Conservation (phyloP, 805 yeast genomes). For the Vanderwaltozyma polyspora region DNA sequence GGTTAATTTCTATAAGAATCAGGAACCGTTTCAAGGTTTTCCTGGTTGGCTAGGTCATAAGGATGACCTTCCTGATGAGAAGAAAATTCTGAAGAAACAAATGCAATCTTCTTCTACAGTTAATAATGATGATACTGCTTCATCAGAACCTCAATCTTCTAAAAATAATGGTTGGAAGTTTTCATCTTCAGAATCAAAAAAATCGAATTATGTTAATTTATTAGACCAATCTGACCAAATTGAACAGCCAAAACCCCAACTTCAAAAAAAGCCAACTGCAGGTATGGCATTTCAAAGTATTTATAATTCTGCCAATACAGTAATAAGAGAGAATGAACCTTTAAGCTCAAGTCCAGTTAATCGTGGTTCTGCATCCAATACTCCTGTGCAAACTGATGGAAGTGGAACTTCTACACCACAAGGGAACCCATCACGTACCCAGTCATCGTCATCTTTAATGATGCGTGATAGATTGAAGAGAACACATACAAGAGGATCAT, state of each 20-base stretch:
- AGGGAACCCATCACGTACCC: slow-evolving; percentile 1
- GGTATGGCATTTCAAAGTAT: slow-evolving; percentile 21
- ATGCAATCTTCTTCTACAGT: slow-evolving; percentile 2
- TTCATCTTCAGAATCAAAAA: background rate
- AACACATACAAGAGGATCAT: slow-evolving; percentile 8
- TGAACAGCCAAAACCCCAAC: background rate
- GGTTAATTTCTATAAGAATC: slow-evolving; percentile 29
- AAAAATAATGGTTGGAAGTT: background rate
- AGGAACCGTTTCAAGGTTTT: slow-evolving; percentile 26
- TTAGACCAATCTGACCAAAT: background rate
- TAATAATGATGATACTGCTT: background rate
- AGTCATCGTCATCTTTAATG: slow-evolving; percentile 14
- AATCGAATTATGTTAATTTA: background rate
- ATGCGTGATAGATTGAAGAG: slow-evolving; percentile 25
- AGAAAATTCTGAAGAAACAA: slow-evolving; percentile 22
- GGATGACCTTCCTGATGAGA: slow-evolving; percentile 25
- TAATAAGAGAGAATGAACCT: background rate
- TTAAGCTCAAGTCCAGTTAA: too few relatives aligned
- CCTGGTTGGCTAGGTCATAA: slow-evolving; percentile 30
- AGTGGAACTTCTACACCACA: background rate
- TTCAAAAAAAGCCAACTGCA: slow-evolving; percentile 6
- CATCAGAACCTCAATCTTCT: background rate
- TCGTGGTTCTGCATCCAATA: background rate
- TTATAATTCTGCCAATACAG: slow-evolving; percentile 5
- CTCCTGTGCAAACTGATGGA: background rate